Conservation (phyloP, 2,329 filamentous ascomycete genomes). For the Chrysoporthe deuterocubensis region DNA sequence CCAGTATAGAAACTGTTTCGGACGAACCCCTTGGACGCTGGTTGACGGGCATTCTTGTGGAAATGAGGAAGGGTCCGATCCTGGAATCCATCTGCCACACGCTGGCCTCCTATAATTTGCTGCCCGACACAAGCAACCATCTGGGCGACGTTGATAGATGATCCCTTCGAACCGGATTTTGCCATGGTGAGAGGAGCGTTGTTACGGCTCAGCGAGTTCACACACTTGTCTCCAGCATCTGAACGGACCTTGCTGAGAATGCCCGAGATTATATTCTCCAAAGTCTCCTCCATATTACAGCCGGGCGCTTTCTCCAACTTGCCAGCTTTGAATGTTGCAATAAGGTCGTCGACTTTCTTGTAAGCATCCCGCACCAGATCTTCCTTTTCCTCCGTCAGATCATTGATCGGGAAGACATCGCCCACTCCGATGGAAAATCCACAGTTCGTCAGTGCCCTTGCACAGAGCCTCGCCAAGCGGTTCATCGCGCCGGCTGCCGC, state of each 20-base stretch:
- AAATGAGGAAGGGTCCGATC: conserved; percentile 95
- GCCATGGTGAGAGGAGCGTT: conserved; percentile 97
- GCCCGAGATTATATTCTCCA: conserved; percentile 89
- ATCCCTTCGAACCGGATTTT: conserved; percentile 95
- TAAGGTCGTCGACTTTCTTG: conserved; percentile 78
- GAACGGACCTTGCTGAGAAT: conserved; percentile 91
- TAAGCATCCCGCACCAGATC: conserved; percentile 79
- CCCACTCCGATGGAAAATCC: conserved; percentile 97
- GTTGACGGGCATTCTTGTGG: conserved; percentile 86
- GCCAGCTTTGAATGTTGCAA: conserved; percentile 77
- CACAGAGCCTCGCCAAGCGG: conserved; percentile 85
- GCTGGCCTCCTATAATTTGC: conserved; percentile 92
- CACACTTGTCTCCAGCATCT: conserved; percentile 88
- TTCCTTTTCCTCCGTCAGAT: conserved; percentile 74
- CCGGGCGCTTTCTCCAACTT: conserved; percentile 85
- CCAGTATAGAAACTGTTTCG: conserved; percentile 97
- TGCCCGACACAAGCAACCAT: conserved; percentile 98
- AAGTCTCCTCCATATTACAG: conserved; percentile 87
- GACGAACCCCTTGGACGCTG: conserved; percentile 96
- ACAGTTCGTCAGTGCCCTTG: conserved; percentile 83
- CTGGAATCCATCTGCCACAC: conserved; percentile 95
- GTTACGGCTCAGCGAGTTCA: conserved; percentile 84
- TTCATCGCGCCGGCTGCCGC: conserved; percentile 93
- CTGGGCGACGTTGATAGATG: conserved; percentile 96
- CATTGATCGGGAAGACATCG: conserved; percentile 84